These are phyloP conservation scores for Protomyces arabidopsidicola DNA, from an alignment of 1,139 yeast genomes.

Conservation along the genomic window DNA sequence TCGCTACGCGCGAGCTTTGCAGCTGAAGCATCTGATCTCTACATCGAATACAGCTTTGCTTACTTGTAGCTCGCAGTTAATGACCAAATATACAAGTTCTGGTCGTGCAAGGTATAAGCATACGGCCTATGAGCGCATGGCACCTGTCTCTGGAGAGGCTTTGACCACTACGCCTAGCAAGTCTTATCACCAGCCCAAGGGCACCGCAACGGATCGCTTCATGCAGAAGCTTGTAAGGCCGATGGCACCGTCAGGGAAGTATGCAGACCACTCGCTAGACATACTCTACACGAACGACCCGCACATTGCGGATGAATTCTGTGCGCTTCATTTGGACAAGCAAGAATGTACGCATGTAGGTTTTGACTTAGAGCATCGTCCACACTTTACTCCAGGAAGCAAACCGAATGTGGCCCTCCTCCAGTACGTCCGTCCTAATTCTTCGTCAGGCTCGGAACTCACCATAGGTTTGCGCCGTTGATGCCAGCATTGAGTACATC, in stretches of 20 bases:
- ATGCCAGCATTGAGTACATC: background rate
- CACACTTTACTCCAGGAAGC: slow-evolving; percentile 10
- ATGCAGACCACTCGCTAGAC: background rate
- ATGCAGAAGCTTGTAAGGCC: background rate
- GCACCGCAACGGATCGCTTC: background rate
- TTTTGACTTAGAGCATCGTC: slow-evolving; percentile 23
- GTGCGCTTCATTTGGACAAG: background rate
- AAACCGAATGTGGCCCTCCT: slow-evolving; percentile 12
- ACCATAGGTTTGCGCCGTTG: background rate
- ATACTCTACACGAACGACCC: slow-evolving; percentile 9
- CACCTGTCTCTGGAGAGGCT: no score
- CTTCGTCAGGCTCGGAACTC: background rate
- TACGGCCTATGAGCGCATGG: no score
- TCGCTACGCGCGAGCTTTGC: no score
- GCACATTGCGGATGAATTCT: background rate
- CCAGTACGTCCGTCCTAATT: slow-evolving; percentile 6
- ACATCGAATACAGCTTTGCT: no score
- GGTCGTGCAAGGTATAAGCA: no score
- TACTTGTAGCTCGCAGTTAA: no score
- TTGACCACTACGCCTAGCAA: no score
- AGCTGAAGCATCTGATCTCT: no score
- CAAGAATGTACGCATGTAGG: background rate
- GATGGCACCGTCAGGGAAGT: background rate
- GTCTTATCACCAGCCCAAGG: background rate
- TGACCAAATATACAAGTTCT: no score